Base-by-base conservation (phyloP, 2,329 filamentous ascomycete species). In the Fusarium succisae region DNA sequence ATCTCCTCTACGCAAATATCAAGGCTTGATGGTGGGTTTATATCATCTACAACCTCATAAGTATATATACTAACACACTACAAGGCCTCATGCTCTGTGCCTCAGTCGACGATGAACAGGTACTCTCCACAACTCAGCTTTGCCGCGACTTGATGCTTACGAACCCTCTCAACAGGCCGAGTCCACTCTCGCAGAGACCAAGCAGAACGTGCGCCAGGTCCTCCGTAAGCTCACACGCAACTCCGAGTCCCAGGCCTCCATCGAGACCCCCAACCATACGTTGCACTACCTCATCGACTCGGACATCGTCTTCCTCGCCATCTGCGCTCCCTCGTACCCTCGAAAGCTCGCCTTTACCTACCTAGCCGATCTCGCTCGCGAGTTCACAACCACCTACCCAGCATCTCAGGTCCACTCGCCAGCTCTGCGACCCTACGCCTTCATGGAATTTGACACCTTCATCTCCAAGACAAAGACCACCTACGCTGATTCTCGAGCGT, bases 271-370 rank as follows among this genome's bases (percentile, higher is more conserved):
- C 74, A 79, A 82, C 86, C 95, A 94, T 86, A 95, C 91, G 70
- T 88, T 98, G 82, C 95, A 99, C 89, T 98, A 98, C 87, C 87
- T 96, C 73, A 93, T 99, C 84, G 87, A 92, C 79, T 88, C 91
- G 80, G 92, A 94, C 78, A 89, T 99, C 77, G 92, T 95, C 85
- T 98, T 97, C 87, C 88, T 98, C 78, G 95, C 93, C 87, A 96
- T 99, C 84, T 95, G 94, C 87, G 95, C 98, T 83, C 89, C 91
- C 66, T 94, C 94, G 64, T 99, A 98, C 87, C 96, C 96, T 66
- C 96, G 96, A 84, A 98, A 99, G 85, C 93, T 99, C 55, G 96
- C 97, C 80, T 98, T 99, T 84, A 98, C 96, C 70, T 99, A 98
- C 89, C 94, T 99, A 70, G 91, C 94, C 78, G 96, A 99, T 86